Base-by-base conservation (phyloP, 352 stramenopile genomes). In the Globisporangium sylvaticum region DNA sequence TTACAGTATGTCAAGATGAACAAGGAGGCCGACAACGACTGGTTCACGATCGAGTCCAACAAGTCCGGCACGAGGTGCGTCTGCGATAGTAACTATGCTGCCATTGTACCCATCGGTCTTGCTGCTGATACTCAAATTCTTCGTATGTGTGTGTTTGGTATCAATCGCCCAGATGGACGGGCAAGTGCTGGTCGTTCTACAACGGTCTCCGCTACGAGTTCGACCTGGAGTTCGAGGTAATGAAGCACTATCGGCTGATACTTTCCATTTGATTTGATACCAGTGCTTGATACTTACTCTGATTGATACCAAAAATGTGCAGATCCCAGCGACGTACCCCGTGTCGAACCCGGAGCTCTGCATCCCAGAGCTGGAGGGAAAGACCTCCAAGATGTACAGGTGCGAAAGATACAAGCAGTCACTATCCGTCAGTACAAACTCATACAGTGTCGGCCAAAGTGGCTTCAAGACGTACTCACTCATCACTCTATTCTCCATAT, bases 381-480 rank as follows among this genome's bases (percentile, higher is more conserved):
- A 97, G 73, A 96, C 89, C 27, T 88, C 87, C 71, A 97, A 97
- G 76, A 97, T 97, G 87, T 97, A 97, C 73, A 73, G 87, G 79
- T 88, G 44, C 54, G 73, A 32, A 24, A 29, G 22, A 1, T n/a
- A n/a, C n/a, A n/a, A n/a, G 18, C 42, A 22, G 42, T 50, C 7
- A 22, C 25, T 29, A 3, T 34, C 8, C 14, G 14, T 57, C 6
- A 32, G 18, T 34, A 31, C 18, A 42, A 29, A 50, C n/a, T 60
- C 39, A 32, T 9, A 24, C 31, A 37, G 14, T 39, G 22, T 39
- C 53, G 39, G 32, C 25, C 25, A 24, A 56, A 15, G 12, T 31
- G 37, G 37, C 27, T 31, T 7, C 24, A n/a, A 20, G 18, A 57
- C 24, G 4, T 20, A 15, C 55, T 12, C 10, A 31, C 8, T 10